Conservation (phyloP, 169 alveolate species). For the Plasmodium vinckei region DNA sequence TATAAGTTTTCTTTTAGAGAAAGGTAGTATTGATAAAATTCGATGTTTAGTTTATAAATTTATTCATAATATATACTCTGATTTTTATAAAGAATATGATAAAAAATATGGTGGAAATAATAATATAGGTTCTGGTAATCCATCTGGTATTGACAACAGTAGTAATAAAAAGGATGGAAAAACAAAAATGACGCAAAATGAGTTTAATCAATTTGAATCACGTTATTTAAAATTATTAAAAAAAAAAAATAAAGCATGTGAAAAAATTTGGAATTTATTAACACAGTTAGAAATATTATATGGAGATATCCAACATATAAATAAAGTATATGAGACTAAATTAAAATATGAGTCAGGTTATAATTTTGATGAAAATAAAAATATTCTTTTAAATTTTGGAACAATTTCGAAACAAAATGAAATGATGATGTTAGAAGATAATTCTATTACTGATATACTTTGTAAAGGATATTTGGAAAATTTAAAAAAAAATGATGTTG, state of each 20-base stretch:
- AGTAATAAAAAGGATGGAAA: neutral
- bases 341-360: conserved; percentile 68
- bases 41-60: conserved; percentile 39
- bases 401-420: conserved; percentile 20
- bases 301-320: conserved; percentile 50
- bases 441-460: conserved; percentile 34
- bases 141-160: neutral
- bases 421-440: conserved; percentile 27
- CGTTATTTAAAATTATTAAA: conserved; percentile 45
- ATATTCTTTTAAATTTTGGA: conserved; percentile 37
- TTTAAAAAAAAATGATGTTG: conserved; percentile 65
- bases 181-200: conserved; percentile 31
- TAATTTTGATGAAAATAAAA: conserved; percentile 73
- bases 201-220: conserved; percentile 53
- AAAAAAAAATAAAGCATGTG: conserved; percentile 67
- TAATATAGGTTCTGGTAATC: neutral
- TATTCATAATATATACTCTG: conserved; percentile 27
- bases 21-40: conserved; percentile 39
- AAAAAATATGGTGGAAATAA: neutral
- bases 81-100: conserved; percentile 53
- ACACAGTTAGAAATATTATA: conserved; percentile 61
- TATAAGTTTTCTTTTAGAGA: conserved; percentile 50
- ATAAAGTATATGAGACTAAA: conserved; percentile 47
- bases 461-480: conserved; percentile 71
- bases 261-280: conserved; percentile 43